Evolutionary conservation across 106 monocot species (phyloP).

Genomic region (Dendrobium nobile): DNA sequence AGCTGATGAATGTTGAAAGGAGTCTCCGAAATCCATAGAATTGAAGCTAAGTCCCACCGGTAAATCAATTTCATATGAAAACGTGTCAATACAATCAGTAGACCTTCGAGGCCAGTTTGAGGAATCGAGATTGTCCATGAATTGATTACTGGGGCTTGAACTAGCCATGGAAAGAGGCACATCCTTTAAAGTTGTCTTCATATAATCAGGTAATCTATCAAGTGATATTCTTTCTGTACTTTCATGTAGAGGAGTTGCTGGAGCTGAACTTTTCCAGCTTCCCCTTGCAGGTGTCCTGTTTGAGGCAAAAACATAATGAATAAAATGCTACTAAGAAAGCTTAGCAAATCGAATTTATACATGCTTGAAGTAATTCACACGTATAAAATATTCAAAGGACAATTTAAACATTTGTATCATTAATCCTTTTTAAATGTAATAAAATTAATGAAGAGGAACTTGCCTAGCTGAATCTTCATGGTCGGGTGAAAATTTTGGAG

Average conservation of each 20-base stretch:
- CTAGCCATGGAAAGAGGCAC: slow-evolving; percentile 12
- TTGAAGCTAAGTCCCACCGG: slow-evolving; percentile 12
- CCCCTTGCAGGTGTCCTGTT: slow-evolving; percentile 19
- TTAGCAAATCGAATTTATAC: not conserved
- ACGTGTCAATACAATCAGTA: slow-evolving; percentile 20
- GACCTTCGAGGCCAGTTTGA: slow-evolving; percentile 16
- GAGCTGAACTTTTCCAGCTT: slow-evolving; percentile 17
- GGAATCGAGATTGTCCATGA: slow-evolving; percentile 21
- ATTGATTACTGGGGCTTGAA: slow-evolving; percentile 9
- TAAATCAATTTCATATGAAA: slow-evolving; percentile 38
- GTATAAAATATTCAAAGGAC: not conserved
- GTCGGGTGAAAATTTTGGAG: slow-evolving; percentile 7
- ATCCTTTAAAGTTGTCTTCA: slow-evolving; percentile 19
- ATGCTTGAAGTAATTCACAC: not conserved
- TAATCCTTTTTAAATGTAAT: not conserved
- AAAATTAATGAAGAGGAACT: not conserved
- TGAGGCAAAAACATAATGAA: not conserved
- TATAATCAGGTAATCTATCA: slow-evolving; percentile 23
- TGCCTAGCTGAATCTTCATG: slow-evolving; percentile 37
- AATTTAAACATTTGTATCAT: not conserved
- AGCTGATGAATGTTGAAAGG: slow-evolving; percentile 17
- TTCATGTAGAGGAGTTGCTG: slow-evolving; percentile 14
- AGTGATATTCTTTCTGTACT: slow-evolving; percentile 28
- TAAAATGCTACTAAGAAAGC: not conserved
- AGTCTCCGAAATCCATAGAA: slow-evolving; percentile 37